phyloP scores from a whole-genome alignment of 2,329 filamentous ascomycete species.

The Didymella sp. region DNA sequence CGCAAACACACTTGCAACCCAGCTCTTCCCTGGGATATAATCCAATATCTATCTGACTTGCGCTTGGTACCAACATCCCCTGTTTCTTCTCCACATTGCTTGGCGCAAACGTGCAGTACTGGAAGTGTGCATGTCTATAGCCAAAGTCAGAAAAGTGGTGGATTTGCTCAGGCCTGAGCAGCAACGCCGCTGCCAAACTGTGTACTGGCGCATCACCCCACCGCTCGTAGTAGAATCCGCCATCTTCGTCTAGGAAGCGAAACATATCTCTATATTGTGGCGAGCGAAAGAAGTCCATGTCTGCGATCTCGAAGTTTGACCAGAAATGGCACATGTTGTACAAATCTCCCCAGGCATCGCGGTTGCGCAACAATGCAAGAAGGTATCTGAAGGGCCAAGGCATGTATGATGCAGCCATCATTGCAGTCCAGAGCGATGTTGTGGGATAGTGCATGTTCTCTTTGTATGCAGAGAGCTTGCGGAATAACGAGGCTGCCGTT shows the following conservation, averaged over 20 bases:
- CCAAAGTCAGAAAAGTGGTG: conserved; percentile 99
- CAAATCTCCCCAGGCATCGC: conserved; percentile 79
- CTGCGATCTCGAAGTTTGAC: conserved; percentile 95
- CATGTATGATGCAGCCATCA: conserved; percentile 23
- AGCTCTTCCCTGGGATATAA: conserved; percentile 10
- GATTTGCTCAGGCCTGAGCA: conserved; percentile 83
- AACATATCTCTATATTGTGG: conserved; percentile 88
- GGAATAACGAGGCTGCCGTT: conserved; percentile 70
- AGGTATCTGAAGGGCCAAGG: conserved; percentile 27
- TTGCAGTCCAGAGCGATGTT: conserved; percentile 24
- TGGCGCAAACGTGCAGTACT: conserved; percentile 19
- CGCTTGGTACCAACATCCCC: conserved; percentile 6
- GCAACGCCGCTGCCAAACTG: conserved; percentile 85
- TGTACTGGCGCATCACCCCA: conserved; percentile 98
- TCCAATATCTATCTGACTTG: neutral
- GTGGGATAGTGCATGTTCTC: conserved; percentile 8
- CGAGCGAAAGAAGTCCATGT: conserved; percentile 89
- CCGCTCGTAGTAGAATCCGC: conserved; percentile 26
- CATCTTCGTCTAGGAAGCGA: conserved; percentile 67
- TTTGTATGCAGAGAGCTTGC: conserved; percentile 27
- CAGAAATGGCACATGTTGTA: conserved; percentile 98
- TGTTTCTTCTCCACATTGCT: conserved; percentile 11
- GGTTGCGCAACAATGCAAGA: conserved; percentile 46
- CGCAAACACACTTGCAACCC: conserved; percentile 19
- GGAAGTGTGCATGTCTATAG: conserved; percentile 65